A percentile compares a stretch with the other conserved stretches of the same genome.
Evolutionary conservation across 805 yeast species (phyloP).

Genomic region (Kodamaea laetipori): DNA sequence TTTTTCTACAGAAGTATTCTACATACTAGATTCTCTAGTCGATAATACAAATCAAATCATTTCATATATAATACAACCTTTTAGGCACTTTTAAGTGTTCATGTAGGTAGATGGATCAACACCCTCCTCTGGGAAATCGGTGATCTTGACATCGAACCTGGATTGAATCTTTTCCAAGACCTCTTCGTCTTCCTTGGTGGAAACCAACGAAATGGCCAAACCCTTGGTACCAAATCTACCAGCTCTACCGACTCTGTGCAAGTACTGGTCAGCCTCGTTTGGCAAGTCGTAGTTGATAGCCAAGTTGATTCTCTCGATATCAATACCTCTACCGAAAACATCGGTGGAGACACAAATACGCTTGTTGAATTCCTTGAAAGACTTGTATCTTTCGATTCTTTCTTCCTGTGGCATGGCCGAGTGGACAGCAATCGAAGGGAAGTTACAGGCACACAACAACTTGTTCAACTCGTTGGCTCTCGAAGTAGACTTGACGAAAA

Average conservation of each 20-base stretch:
- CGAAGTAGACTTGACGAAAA: constrained; percentile 86
- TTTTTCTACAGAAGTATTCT: too few relatives aligned
- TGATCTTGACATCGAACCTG: constrained; percentile 93
- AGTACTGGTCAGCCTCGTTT: constrained; percentile 93
- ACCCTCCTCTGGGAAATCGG: constrained; percentile 97
- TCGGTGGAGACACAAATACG: constrained; percentile 98
- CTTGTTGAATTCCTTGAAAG: constrained; percentile 96
- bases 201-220: constrained; percentile 87
- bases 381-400: constrained; percentile 94
- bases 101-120: constrained; percentile 96
- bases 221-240: constrained; percentile 99
- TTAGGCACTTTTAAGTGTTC: constrained; percentile 65
- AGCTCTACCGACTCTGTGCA: constrained; percentile 99
- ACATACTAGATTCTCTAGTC: too few relatives aligned
- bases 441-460: constrained; percentile 85
- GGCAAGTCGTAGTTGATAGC: constrained; percentile 98
- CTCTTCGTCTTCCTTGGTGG: constrained; percentile 84
- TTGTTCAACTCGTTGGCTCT: constrained; percentile 92
- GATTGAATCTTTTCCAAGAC: constrained; percentile 91
- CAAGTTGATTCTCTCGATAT: constrained; percentile 96
- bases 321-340: constrained; percentile 99
- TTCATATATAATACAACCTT: constrained; percentile 7
- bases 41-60: constrained; percentile 4
- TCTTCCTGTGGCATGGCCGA: constrained; percentile 95
- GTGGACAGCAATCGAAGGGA: constrained; percentile 97